These are phyloP conservation scores for Oryza nivara DNA, from an alignment of 176 grass and related monocot genomes.

Conservation along the genomic window DNA sequence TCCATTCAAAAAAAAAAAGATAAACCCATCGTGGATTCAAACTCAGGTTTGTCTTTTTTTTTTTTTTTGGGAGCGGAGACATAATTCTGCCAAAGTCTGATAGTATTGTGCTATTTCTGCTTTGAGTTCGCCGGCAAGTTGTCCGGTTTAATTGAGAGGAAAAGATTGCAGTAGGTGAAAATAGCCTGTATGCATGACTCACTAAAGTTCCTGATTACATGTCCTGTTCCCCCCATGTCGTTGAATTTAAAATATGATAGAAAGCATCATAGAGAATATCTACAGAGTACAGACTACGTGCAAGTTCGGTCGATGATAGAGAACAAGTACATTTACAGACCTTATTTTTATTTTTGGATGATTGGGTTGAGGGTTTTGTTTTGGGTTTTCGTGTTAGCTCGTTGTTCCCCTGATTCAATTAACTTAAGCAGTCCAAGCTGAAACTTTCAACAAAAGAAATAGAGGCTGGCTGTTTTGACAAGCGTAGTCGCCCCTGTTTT, in stretches of 20 bases:
- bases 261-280: neutral
- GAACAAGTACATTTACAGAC: neutral
- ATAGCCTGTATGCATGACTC: neutral
- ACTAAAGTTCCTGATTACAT: neutral
- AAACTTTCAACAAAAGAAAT: neutral
- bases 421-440: neutral
- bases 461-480: neutral
- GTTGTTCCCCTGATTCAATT: neutral
- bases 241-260: neutral
- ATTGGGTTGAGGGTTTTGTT: neutral
- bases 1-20: no score
- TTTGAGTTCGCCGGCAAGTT: neutral
- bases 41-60: no score
- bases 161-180: neutral
- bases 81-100: neutral
- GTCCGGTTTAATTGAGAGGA: slow-evolving; percentile 16
- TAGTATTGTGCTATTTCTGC: neutral
- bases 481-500: neutral
- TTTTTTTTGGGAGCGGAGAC: neutral
- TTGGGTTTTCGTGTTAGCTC: neutral
- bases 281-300: neutral
- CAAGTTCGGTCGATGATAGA: neutral
- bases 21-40: no score
- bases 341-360: neutral
- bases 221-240: neutral